These are phyloP conservation scores for Sugiyamaella boreocaroliniensis DNA, from an alignment of 805 yeast species.

Conservation along the genomic window DNA sequence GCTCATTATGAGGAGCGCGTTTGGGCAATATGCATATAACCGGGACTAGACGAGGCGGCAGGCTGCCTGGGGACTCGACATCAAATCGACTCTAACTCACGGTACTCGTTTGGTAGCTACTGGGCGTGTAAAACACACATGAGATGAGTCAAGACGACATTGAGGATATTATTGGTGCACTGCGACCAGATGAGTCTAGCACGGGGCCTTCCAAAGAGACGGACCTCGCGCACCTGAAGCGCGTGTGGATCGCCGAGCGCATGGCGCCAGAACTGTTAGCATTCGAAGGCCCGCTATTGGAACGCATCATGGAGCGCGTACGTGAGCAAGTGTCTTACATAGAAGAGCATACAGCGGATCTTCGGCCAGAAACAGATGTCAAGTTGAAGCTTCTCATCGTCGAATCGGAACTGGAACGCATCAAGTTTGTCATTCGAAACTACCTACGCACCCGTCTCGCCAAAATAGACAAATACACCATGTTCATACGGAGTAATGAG, in stretches of 20 bases:
- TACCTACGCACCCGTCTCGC: conserved; percentile 70
- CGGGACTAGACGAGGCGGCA: too few species aligned
- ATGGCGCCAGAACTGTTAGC: conserved; percentile 81
- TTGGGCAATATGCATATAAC: too few species aligned
- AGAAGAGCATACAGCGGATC: conserved; percentile 70
- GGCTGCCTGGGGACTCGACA: too few species aligned
- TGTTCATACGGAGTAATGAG: conserved; percentile 48
- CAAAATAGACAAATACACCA: conserved; percentile 63
- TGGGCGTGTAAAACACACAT: background rate
- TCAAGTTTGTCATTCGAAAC: conserved; percentile 72
- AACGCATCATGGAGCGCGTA: conserved; percentile 50
- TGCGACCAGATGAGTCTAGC: conserved; percentile 6
- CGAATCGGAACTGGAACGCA: conserved; percentile 86
- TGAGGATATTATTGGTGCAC: conserved; percentile 20
- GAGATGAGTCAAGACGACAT: conserved; percentile 8
- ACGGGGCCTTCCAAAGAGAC: conserved; percentile 52
- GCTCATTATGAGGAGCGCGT: too few species aligned
- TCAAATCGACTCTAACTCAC: too few species aligned
- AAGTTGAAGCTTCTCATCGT: conserved; percentile 76
- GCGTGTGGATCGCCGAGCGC: conserved; percentile 77
- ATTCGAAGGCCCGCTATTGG: conserved; percentile 57
- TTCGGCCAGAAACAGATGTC: conserved; percentile 52
- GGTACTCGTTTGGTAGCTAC: background rate
- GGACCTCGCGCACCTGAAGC: conserved; percentile 43
- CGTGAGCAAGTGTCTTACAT: conserved; percentile 41